Percentiles rank a stretch among this genome's conserved stretches.
phyloP scores from a whole-genome alignment of 2,329 filamentous ascomycete genomes.

The Reticulascus tulasneorum region DNA sequence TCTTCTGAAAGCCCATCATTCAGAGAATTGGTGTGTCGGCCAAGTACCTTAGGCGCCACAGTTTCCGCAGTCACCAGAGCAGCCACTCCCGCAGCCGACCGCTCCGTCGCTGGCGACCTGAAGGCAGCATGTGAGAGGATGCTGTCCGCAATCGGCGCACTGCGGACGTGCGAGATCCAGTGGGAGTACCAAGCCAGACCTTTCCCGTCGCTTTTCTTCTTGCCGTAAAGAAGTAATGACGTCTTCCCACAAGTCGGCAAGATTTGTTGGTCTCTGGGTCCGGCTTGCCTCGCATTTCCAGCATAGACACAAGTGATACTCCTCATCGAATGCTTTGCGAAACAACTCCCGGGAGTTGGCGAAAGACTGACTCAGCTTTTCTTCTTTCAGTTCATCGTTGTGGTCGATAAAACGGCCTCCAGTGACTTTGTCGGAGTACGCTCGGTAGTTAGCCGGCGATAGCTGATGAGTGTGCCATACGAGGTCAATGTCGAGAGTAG shows the following conservation, averaged over 20 bases:
- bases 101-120: conserved; percentile 3
- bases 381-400: conserved; percentile 30
- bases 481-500: conserved; percentile 38
- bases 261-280: conserved; percentile 14
- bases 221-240: conserved; percentile 3
- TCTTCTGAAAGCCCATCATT: too few relatives aligned
- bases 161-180: conserved; percentile 5
- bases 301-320: conserved; percentile 30
- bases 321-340: conserved; percentile 25
- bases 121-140: conserved; percentile 5
- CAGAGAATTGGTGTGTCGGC: too few relatives aligned
- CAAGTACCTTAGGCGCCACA: too few relatives aligned
- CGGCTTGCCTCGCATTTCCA: conserved; percentile 32
- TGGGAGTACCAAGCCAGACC: conserved; percentile 1
- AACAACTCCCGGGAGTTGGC: conserved; percentile 24
- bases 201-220: conserved; percentile 3
- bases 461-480: conserved; percentile 41
- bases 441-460: conserved; percentile 23
- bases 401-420: conserved; percentile 30
- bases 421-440: conserved; percentile 9
- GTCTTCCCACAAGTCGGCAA: neutral
- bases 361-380: conserved; percentile 21
- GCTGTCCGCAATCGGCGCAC: conserved; percentile 7
- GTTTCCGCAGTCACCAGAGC: conserved; percentile 9
- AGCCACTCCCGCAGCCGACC: conserved; percentile 8